phyloP scores from a whole-genome alignment of 164 flowering plant species.

The Aristolochia fimbriata region DNA sequence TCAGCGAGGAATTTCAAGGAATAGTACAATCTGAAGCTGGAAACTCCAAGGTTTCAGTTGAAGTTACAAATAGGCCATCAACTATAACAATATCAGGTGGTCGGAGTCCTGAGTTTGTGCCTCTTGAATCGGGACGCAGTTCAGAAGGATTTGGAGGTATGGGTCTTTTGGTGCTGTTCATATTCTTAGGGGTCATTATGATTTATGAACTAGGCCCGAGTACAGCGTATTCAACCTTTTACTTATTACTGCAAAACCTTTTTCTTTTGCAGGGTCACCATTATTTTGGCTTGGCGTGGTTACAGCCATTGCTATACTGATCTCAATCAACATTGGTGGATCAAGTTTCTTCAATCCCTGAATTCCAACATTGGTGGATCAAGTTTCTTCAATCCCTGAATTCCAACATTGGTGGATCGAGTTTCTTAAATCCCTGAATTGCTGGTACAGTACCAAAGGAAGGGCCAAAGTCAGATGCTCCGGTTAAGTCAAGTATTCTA shows the following conservation, averaged over 20 bases:
- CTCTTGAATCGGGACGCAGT: slow-evolving; percentile 23
- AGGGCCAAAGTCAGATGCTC: too few relatives aligned
- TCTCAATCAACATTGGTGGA: slow-evolving; percentile 55
- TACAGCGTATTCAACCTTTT: too few relatives aligned
- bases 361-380: slow-evolving; percentile 59
- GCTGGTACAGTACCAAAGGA: too few relatives aligned
- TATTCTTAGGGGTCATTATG: not conserved
- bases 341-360: slow-evolving; percentile 82
- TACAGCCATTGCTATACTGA: slow-evolving; percentile 51
- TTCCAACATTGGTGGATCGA: slow-evolving; percentile 55
- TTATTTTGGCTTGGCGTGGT: slow-evolving; percentile 72
- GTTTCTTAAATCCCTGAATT: slow-evolving; percentile 74
- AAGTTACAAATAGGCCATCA: slow-evolving; percentile 17
- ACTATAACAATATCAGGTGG: slow-evolving; percentile 13
- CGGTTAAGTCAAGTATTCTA: too few relatives aligned
- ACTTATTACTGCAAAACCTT: not conserved
- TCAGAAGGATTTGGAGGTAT: slow-evolving; percentile 34
- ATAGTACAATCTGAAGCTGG: slow-evolving; percentile 75
- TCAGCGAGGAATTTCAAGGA: slow-evolving; percentile 95
- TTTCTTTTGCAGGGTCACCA: slow-evolving; percentile 40
- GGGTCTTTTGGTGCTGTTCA: not conserved
- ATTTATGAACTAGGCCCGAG: too few relatives aligned
- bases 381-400: slow-evolving; percentile 79
- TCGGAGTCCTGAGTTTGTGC: slow-evolving; percentile 16
- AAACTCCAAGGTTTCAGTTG: slow-evolving; percentile 26